Evolutionary conservation across 495 filamentous ascomycete species (phyloP).

Genomic region (Astrocystis sublimbata): DNA sequence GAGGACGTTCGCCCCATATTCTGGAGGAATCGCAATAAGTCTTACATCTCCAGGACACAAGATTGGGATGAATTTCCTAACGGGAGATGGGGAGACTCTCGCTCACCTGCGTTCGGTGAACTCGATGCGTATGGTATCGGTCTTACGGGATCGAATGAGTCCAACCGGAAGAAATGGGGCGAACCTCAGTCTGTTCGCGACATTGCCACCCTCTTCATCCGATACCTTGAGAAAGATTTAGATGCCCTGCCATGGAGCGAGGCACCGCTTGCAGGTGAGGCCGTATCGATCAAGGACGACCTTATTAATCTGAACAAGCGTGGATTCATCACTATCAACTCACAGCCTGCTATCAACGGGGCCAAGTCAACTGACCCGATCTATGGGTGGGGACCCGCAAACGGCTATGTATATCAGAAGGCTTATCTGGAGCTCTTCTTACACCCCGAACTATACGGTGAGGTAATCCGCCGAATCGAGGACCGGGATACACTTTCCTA

Average conservation of each 20-base stretch:
- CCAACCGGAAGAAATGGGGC: slow-evolving; percentile 95
- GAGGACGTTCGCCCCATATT: slow-evolving; percentile 99
- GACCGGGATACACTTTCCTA: slow-evolving; percentile 81
- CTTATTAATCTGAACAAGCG: slow-evolving; percentile 80
- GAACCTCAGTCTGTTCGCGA: slow-evolving; percentile 76
- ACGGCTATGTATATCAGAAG: slow-evolving; percentile 98
- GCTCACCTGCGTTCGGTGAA: slow-evolving; percentile 96
- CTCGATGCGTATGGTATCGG: slow-evolving; percentile 95
- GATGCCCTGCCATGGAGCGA: slow-evolving; percentile 95
- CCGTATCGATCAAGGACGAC: slow-evolving; percentile 70
- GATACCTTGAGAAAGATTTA: slow-evolving; percentile 77
- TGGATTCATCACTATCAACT: slow-evolving; percentile 94
- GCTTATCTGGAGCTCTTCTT: slow-evolving; percentile 93
- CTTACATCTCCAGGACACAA: slow-evolving; percentile 91
- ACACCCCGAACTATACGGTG: slow-evolving; percentile 71
- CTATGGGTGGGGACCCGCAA: slow-evolving; percentile 91
- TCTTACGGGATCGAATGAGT: slow-evolving; percentile 94
- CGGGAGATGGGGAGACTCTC: slow-evolving; percentile 96
- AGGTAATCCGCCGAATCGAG: slow-evolving; percentile 79
- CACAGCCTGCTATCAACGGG: slow-evolving; percentile 94
- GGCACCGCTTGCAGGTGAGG: slow-evolving; percentile 77
- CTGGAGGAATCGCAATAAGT: slow-evolving; percentile 96
- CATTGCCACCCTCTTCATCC: slow-evolving; percentile 77
- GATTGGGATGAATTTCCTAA: slow-evolving; percentile 99
- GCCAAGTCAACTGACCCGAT: slow-evolving; percentile 82